These are phyloP conservation scores for Verticillium nonalfalfae DNA, from an alignment of 2,329 filamentous ascomycete species.

Conservation along the genomic window DNA sequence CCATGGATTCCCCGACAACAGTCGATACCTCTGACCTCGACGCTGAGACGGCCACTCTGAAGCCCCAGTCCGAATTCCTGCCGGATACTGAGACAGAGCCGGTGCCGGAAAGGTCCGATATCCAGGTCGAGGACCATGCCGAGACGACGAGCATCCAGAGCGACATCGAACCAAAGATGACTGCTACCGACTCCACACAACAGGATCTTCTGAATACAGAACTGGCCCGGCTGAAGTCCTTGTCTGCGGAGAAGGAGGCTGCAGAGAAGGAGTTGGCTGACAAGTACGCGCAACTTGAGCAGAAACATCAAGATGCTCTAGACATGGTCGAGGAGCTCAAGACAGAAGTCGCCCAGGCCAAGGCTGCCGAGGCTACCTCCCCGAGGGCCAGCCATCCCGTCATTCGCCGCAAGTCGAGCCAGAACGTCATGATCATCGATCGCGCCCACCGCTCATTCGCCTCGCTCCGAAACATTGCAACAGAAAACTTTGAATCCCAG, in stretches of 20 bases:
- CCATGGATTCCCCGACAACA: slow-evolving; percentile 66
- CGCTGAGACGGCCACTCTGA: slow-evolving; percentile 46
- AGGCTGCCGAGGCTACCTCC: slow-evolving; percentile 49
- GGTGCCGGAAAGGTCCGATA: neutral
- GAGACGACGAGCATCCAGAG: neutral
- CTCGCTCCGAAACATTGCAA: slow-evolving; percentile 79
- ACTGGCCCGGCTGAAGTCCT: slow-evolving; percentile 61
- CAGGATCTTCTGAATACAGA: slow-evolving; percentile 47
- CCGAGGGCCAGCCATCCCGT: slow-evolving; percentile 64
- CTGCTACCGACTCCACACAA: neutral
- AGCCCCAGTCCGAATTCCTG: slow-evolving; percentile 16
- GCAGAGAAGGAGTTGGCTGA: slow-evolving; percentile 66
- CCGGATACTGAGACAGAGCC: neutral
- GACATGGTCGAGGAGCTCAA: slow-evolving; percentile 89
- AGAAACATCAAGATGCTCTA: slow-evolving; percentile 73
- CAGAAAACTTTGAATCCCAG: slow-evolving; percentile 75
- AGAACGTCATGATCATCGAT: slow-evolving; percentile 81
- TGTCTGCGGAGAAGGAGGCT: slow-evolving; percentile 71
- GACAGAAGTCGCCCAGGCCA: slow-evolving; percentile 75
- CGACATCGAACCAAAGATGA: neutral
- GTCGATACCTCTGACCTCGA: slow-evolving; percentile 49
- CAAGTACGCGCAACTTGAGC: slow-evolving; percentile 78
- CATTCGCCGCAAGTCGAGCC: slow-evolving; percentile 88
- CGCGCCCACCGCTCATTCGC: slow-evolving; percentile 88
- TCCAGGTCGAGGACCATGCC: neutral